Base-by-base conservation (phyloP, 345 rosid genomes). In the Erysimum cheiranthoides region DNA sequence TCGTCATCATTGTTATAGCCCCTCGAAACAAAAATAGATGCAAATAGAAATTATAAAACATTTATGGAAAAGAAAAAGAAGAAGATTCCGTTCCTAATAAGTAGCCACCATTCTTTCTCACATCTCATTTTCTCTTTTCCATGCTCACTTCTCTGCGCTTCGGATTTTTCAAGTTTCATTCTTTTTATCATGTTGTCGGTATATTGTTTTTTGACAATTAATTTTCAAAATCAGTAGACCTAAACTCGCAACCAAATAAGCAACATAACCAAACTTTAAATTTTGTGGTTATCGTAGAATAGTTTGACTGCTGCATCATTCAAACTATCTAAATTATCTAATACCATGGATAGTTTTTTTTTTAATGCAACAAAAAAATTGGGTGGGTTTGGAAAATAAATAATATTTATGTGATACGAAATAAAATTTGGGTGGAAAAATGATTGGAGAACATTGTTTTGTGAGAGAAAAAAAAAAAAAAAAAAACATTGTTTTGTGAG, bases 81-180 rank as follows among this genome's bases (percentile, higher is more conserved):
- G 68, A 78, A 78, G 77, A 71, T 78, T 78, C 73, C 73, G 46
- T 71, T 77, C 66, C 49, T 70, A 53, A 71, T 50, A 65, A 58
- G 72, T 71, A 50, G 57, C 63, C 81, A 72, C 77, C 64, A 72
- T 72, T 78, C 77, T 78, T 78, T 78, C 52, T 71, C 73, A 71
- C 61, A 65, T 66, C 14, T 60, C 69, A 40, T 72, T 71, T 66
- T 70, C 43, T 13, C 69, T 57, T 78, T 71, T 64, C 13, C 72
- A 77, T 31, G 35, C 17, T 57, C 77, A 71, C 62, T 65, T 70
- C 65, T 64, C 39, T 43, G 14, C 51, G 14, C 59, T 66, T 66
- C 16, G 9, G 31, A 40, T 57, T 71, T 63, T 64, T 30, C 25
- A 56, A 61, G 49, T 70, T 64, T 38, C 27, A 11, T 57, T 36